Conservation (phyloP, 2,329 filamentous ascomycete species). For the Grosmannia huntii region DNA sequence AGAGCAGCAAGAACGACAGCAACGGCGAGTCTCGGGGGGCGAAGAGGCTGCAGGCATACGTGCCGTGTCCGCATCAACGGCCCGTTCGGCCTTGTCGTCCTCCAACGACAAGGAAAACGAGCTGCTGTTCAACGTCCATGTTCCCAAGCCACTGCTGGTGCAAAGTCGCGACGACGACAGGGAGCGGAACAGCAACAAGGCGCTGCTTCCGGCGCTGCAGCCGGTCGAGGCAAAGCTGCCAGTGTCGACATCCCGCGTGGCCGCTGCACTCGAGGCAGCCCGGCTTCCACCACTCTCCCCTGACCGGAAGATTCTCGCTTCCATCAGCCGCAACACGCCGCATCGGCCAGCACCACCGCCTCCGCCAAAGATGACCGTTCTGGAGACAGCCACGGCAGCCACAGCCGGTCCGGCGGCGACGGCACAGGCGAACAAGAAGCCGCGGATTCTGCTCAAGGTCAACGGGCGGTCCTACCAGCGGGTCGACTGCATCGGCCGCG, state of each 20-base stretch:
- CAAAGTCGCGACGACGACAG: conserved; percentile 29
- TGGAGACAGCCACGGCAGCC: conserved; percentile 80
- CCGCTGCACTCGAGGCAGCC: not conserved
- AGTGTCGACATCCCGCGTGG: not conserved
- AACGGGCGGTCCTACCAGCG: conserved; percentile 87
- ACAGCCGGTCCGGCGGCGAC: conserved; percentile 69
- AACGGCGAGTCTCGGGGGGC: not conserved
- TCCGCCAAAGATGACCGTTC: conserved; percentile 85
- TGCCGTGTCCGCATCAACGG: not conserved
- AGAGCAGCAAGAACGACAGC: not conserved
- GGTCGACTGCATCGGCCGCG: conserved; percentile 80
- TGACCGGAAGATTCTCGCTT: conserved; percentile 41
- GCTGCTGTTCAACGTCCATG: conserved; percentile 53
- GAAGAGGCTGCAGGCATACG: not conserved
- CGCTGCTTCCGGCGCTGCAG: conserved; percentile 23
- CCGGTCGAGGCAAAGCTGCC: not conserved
- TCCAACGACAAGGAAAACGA: conserved; percentile 78
- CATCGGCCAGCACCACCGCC: conserved; percentile 61
- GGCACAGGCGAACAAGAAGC: conserved; percentile 53
- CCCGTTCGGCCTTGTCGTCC: conserved; percentile 33
- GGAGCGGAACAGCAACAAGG: conserved; percentile 37
- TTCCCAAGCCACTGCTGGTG: conserved; percentile 39
- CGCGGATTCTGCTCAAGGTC: conserved; percentile 71
- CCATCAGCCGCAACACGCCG: conserved; percentile 55
- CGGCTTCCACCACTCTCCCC: conserved; percentile 14